Evolutionary conservation across 129 eudicot genomes (phyloP).

Genomic region (Solidago caesia): DNA sequence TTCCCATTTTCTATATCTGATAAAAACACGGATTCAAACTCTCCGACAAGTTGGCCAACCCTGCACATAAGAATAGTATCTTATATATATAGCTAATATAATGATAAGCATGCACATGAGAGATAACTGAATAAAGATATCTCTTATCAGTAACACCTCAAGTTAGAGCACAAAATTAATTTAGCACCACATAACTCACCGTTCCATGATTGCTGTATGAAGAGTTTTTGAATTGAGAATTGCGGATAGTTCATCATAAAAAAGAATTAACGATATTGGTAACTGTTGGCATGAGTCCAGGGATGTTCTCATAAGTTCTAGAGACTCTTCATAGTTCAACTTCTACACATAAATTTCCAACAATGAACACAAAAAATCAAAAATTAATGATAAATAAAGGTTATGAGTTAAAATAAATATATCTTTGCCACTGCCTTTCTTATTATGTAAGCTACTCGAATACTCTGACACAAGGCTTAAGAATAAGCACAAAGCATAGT

Average conservation of each 20-base stretch:
- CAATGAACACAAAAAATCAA: constrained; percentile 11
- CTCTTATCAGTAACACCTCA: neutral
- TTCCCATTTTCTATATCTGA: constrained; percentile 59
- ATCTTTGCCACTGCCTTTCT: neutral
- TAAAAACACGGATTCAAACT: constrained; percentile 70
- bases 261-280: constrained; percentile 58
- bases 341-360: constrained; percentile 45
- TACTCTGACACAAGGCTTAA: neutral
- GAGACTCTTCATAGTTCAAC: constrained; percentile 67
- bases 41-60: constrained; percentile 73
- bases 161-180: constrained; percentile 8
- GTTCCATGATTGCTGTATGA: constrained; percentile 67
- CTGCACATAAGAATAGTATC: constrained; percentile 36
- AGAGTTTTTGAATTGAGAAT: constrained; percentile 50
- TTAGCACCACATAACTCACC: constrained; percentile 47
- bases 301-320: constrained; percentile 63
- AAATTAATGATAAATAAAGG: neutral
- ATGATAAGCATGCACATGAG: neutral
- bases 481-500: neutral
- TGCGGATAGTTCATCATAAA: constrained; percentile 68
- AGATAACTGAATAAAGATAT: neutral
- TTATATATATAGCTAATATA: neutral
- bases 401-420: neutral
- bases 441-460: constrained; percentile 1
- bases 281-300: constrained; percentile 75